phyloP scores from a whole-genome alignment of 1,139 yeast genomes.

The Taphrina pruni region DNA sequence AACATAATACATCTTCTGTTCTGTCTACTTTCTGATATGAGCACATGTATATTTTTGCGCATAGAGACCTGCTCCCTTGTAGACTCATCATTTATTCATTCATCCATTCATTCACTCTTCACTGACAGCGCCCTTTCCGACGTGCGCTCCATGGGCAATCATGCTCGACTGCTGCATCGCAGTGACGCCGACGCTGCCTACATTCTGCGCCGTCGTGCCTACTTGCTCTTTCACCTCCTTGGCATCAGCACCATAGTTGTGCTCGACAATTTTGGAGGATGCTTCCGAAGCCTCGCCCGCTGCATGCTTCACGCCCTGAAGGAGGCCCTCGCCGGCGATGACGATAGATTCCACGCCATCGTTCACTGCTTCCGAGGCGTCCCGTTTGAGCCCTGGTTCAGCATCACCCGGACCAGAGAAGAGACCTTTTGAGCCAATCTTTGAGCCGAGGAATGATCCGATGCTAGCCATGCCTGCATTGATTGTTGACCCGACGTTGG shows the following conservation, averaged over 20 bases:
- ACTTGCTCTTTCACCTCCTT: slow-evolving; percentile 11
- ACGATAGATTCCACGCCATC: slow-evolving; percentile 27
- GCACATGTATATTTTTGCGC: too few species aligned
- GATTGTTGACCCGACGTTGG: slow-evolving; percentile 21
- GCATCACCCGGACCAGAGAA: slow-evolving; percentile 11
- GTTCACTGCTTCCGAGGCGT: slow-evolving; percentile 17
- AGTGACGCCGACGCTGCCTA: slow-evolving; percentile 24
- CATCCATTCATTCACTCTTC: slow-evolving; percentile 5
- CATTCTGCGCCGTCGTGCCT: slow-evolving; percentile 20
- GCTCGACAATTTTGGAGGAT: slow-evolving; percentile 27
- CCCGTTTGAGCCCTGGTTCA: slow-evolving; percentile 9
- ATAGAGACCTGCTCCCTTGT: too few species aligned
- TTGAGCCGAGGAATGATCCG: slow-evolving; percentile 30
- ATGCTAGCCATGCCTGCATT: slow-evolving; percentile 30
- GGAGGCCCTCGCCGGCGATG: slow-evolving; percentile 19
- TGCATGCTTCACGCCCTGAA: slow-evolving; percentile 13
- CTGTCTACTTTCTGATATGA: too few species aligned
- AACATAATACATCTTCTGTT: too few species aligned
- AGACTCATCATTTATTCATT: background rate
- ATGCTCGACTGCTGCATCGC: slow-evolving; percentile 17
- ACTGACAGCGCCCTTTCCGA: slow-evolving; percentile 16
- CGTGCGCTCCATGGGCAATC: slow-evolving; percentile 17
- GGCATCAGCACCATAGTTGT: slow-evolving; percentile 18
- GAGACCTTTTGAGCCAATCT: slow-evolving; percentile 24
- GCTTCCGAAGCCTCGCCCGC: slow-evolving; percentile 8